Base-by-base conservation (phyloP, 2,329 filamentous ascomycete species). In the Colletotrichum zoysiae region DNA sequence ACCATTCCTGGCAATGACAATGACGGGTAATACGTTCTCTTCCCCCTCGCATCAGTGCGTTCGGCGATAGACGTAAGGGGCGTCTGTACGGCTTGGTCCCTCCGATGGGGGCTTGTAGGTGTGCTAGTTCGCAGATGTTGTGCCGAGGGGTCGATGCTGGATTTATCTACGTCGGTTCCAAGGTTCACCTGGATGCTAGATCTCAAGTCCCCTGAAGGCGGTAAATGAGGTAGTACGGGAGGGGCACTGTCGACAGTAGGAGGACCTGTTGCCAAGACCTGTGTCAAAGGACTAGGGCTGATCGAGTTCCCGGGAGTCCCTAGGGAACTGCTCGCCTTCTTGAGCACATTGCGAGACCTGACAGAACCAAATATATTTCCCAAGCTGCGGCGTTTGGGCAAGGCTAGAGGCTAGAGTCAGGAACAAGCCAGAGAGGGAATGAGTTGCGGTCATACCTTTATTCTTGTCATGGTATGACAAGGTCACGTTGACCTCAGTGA, bases 361-460 rank as follows among this genome's bases (percentile, higher is more conserved):
- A 48, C 9, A 30, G 59, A 50, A 62, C 33, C 59, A 30, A 62
- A 62, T 23, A 62, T 38, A 5, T 62, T 50, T 23, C 59, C 59
- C 33, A 62, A 50, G 9, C 59, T 62, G 35, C 46, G 59, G 46
- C 59, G 59, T 30, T 62, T 62, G 30, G 40, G 48, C 16, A 62
- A 62, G 18, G 33, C 59, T 62, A 30, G 3, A n/a, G 1, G 12
- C n/a, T 33, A 40, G 14, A 20, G 9, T 62, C n/a, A 62, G 46
- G 18, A 50, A 18, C 14, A 3, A 14, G 23, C 44, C 1, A 23
- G 20, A 16, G 33, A 40, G 6, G 50, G 30, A 12, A 20, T 5
- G 16, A 38, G 9, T 11, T 62, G 16, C 14, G 6, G 5, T 40
- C 14, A 23, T 8, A 62, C 59, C 44, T 51, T 33, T 57, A 1